Evolutionary conservation across 805 yeast species (phyloP), one percentile per base, ranked within the genome.

Genomic region (Metschnikowia lachancei): DNA sequence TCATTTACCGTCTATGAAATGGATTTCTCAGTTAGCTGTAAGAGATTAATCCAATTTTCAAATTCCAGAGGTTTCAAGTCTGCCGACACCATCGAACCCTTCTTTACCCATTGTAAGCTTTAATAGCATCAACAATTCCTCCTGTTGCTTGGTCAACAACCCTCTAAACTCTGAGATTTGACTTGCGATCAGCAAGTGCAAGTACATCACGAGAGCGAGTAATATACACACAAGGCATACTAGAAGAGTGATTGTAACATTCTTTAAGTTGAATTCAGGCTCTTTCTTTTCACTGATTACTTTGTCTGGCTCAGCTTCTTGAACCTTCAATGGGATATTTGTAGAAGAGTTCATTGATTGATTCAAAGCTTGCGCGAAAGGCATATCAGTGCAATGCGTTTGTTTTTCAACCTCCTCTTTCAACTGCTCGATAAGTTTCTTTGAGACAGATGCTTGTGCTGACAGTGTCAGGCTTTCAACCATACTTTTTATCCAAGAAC

Each of bases 401-500:
- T 53, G 49, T 7, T 24, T 32, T 16, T 33, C 47, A n/a, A 76
- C 50, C 26, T 71, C 67, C 18, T 62, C 64, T 50, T 69, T 75
- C 35, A 85, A 53, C 44, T 77, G 80, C 10, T 65, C 69, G 7
- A 80, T 66, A 55, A 82, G 51, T 2, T 70, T 67, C 41, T 72
- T 74, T 11, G 86, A 78, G 3, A 82, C 83, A 4, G 79, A 82
- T 46, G 77, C 78, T 50, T 87, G 91, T 9, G 92, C 94, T 34
- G 81, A 80, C 53, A 82, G 77, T 1, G 90, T 74, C 43, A 87
- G 89, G 46, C 77, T 83, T 58, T 87, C 94, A 49, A 87, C 81
- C 0, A 88, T 84, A 19, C 82, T 77, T 60, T 83, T 85, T 50
- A 87, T 77, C 91, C 92, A 85, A 39, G 89, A 85, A 43, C 85